Conservation (phyloP, 352 stramenopile species). For the Phytophthora sojae region DNA sequence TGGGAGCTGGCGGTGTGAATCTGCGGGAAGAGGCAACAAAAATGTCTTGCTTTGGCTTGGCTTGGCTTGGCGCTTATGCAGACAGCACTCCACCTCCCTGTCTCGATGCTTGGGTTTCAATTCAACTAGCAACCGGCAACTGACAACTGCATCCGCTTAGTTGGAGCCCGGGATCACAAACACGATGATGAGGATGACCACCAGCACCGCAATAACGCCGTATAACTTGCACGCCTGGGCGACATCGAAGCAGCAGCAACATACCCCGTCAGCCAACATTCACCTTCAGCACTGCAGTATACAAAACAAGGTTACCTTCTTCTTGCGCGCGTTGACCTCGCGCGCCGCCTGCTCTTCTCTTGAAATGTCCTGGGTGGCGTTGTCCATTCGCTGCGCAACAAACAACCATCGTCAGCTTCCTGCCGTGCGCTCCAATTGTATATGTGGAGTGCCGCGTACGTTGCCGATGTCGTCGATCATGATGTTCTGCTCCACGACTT, state of each 20-base stretch:
- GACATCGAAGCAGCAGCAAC: conserved; percentile 8
- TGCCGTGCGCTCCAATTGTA: too few species aligned
- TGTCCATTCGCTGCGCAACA: conserved; percentile 67
- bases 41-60: neutral
- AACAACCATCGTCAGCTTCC: neutral
- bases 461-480: conserved; percentile 84
- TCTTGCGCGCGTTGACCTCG: conserved; percentile 76
- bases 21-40: conserved; percentile 23
- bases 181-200: conserved; percentile 71
- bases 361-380: conserved; percentile 66
- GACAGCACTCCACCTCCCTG: neutral
- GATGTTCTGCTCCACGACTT: conserved; percentile 84
- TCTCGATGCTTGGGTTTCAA: neutral
- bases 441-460: conserved; percentile 48
- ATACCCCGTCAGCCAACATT: neutral
- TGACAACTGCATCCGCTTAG: conserved; percentile 12
- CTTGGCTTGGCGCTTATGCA: neutral
- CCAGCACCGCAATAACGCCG: conserved; percentile 65
- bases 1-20: conserved; percentile 11
- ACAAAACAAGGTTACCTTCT: conserved; percentile 47
- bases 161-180: conserved; percentile 55
- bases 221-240: conserved; percentile 76
- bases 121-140: conserved; percentile 7
- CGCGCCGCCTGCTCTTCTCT: conserved; percentile 64
- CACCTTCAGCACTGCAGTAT: conserved; percentile 6